A percentile compares a stretch with the other conserved stretches of the same genome.
Evolutionary conservation across 2,329 filamentous ascomycete genomes (phyloP).

Genomic region (Tolypocladium pustulatum): DNA sequence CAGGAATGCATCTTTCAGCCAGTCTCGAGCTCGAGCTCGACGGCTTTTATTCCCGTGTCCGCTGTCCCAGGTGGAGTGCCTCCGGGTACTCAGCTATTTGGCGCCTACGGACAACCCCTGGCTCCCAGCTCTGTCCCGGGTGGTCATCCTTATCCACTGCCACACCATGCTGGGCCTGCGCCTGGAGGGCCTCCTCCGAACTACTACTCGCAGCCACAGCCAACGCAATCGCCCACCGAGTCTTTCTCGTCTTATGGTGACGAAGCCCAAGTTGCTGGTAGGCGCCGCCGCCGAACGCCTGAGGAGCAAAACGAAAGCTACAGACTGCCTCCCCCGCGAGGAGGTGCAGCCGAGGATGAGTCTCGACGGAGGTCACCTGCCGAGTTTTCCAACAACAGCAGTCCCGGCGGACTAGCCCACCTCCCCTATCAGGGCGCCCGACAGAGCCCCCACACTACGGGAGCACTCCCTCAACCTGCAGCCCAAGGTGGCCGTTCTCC

Average conservation of each 20-base stretch:
- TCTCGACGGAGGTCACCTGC: slow-evolving; percentile 39
- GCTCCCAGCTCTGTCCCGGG: slow-evolving; percentile 20
- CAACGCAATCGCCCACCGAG: slow-evolving; percentile 33
- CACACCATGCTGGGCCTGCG: slow-evolving; percentile 8
- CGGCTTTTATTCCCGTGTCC: slow-evolving; percentile 48
- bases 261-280: slow-evolving; percentile 19
- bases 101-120: slow-evolving; percentile 47
- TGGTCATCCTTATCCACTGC: slow-evolving; percentile 10
- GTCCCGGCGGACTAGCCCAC: slow-evolving; percentile 31
- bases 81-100: slow-evolving; percentile 44
- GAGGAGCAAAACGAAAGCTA: slow-evolving; percentile 30
- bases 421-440: slow-evolving; percentile 23
- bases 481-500: slow-evolving; percentile 25
- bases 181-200: slow-evolving; percentile 23
- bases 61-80: slow-evolving; percentile 48
- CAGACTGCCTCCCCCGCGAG: slow-evolving; percentile 33
- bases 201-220: slow-evolving; percentile 21
- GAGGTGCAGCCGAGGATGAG: slow-evolving; percentile 34
- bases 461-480: slow-evolving; percentile 20
- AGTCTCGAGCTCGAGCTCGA: slow-evolving; percentile 43
- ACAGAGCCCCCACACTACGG: slow-evolving; percentile 28
- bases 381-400: slow-evolving; percentile 36
- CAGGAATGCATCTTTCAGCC: slow-evolving; percentile 53
- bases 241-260: slow-evolving; percentile 29
- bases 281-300: slow-evolving; percentile 25